Evolutionary conservation across 1,139 yeast genomes (phyloP).

Genomic region (Lodderomyces margitis): DNA sequence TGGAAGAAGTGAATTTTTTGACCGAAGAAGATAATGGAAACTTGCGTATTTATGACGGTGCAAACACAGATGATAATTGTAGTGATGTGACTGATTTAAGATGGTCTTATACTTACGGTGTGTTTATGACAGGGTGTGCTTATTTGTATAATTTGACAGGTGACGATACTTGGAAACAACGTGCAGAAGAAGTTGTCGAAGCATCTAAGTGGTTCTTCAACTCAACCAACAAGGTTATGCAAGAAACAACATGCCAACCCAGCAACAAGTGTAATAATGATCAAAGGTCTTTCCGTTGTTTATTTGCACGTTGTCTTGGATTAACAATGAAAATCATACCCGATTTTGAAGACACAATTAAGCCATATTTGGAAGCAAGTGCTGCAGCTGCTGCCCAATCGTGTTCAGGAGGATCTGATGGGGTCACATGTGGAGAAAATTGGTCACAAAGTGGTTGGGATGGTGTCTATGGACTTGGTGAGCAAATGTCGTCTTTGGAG

Average conservation of each 20-base stretch:
- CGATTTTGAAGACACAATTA: conserved; percentile 39
- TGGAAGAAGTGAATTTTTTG: conserved; percentile 50
- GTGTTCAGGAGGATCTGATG: conserved; percentile 71
- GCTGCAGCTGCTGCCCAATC: conserved; percentile 70
- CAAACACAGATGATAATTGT: conserved; percentile 58
- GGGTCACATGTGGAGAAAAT: conserved; percentile 72
- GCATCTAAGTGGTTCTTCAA: conserved; percentile 52
- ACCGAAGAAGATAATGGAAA: conserved; percentile 33
- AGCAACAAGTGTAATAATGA: conserved; percentile 62
- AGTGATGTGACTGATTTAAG: conserved; percentile 48
- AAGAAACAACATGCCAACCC: conserved; percentile 63
- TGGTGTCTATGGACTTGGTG: conserved; percentile 70
- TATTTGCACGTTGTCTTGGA: conserved; percentile 66
- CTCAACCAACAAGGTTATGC: conserved; percentile 44
- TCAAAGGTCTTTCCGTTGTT: conserved; percentile 75
- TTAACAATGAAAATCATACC: conserved; percentile 59
- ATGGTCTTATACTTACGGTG: conserved; percentile 84
- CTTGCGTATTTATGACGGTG: conserved; percentile 67
- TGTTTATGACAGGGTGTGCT: conserved; percentile 69
- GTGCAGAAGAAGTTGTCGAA: conserved; percentile 49
- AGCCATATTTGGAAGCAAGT: conserved; percentile 44
- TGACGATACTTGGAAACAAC: conserved; percentile 54
- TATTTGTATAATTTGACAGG: conserved; percentile 66
- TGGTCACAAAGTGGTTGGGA: conserved; percentile 65
- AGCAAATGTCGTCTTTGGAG: conserved; percentile 75